Evolutionary conservation across 2,329 filamentous ascomycete species (phyloP).

Genomic region (Talaromyces verruculosus): DNA sequence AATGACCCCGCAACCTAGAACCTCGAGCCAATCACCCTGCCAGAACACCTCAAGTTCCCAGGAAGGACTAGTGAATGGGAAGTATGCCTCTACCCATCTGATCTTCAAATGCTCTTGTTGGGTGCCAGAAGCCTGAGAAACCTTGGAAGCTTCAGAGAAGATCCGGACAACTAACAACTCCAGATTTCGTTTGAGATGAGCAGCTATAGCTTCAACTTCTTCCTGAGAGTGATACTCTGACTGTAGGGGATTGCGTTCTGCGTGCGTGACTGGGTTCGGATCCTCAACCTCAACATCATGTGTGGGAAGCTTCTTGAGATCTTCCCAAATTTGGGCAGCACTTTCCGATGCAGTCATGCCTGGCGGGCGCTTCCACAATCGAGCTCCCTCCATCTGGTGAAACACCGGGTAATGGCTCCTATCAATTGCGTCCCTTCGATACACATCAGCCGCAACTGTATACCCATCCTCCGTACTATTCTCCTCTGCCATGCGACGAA

Average conservation of each 20-base stretch:
- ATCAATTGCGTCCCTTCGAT: slow-evolving; percentile 91
- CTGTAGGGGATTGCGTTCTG: slow-evolving; percentile 81
- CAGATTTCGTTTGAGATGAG: slow-evolving; percentile 83
- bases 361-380: slow-evolving; percentile 73
- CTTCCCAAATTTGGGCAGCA: slow-evolving; percentile 64
- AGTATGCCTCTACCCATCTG: slow-evolving; percentile 95
- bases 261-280: slow-evolving; percentile 73
- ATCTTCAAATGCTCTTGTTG: slow-evolving; percentile 74
- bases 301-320: slow-evolving; percentile 68
- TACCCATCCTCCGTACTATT: slow-evolving; percentile 63
- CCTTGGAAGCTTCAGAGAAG: slow-evolving; percentile 73
- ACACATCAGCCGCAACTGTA: slow-evolving; percentile 91
- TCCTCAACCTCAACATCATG: slow-evolving; percentile 80
- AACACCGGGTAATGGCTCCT: slow-evolving; percentile 94
- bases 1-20: slow-evolving; percentile 88
- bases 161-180: slow-evolving; percentile 89
- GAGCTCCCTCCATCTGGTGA: slow-evolving; percentile 96
- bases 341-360: slow-evolving; percentile 43
- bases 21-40: slow-evolving; percentile 91
- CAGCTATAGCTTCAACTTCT: slow-evolving; percentile 78
- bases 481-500: slow-evolving; percentile 58
- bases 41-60: slow-evolving; percentile 97
- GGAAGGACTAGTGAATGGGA: slow-evolving; percentile 92
- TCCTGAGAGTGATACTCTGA: slow-evolving; percentile 65
- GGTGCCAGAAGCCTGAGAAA: slow-evolving; percentile 53